These are phyloP conservation scores for Peniophora sp. DNA, from an alignment of 1,284 basidiomycete genomes.

Conservation along the genomic window DNA sequence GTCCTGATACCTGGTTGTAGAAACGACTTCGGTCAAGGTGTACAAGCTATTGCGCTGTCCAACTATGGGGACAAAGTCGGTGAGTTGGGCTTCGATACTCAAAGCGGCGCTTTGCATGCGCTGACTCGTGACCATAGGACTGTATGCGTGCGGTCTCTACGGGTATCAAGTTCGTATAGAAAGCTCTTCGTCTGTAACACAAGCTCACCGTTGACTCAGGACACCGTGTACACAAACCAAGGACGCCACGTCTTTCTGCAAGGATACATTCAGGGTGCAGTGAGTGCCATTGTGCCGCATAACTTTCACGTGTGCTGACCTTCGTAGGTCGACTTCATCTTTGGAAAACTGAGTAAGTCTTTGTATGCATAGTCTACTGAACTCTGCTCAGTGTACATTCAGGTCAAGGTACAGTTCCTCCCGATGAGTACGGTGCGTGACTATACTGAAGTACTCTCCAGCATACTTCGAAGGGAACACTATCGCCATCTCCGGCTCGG, in stretches of 20 bases:
- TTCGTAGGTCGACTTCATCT: slow-evolving; percentile 36
- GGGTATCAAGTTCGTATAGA: slow-evolving; percentile 35
- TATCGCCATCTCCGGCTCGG: slow-evolving; percentile 29
- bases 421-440: too few species aligned
- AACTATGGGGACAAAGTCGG: slow-evolving; percentile 43
- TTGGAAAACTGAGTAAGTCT: slow-evolving; percentile 26
- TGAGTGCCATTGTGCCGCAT: too few species aligned
- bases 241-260: slow-evolving; percentile 27
- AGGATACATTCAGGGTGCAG: slow-evolving; percentile 35
- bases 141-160: slow-evolving; percentile 44
- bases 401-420: slow-evolving; percentile 11
- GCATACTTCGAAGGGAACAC: slow-evolving; percentile 42
- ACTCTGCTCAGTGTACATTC: slow-evolving; percentile 1
- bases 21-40: slow-evolving; percentile 41
- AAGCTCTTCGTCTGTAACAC: neutral
- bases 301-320: too few species aligned
- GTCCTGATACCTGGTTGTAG: too few species aligned
- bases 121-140: neutral
- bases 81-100: neutral
- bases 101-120: too few species aligned
- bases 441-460: neutral
- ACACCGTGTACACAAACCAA: slow-evolving; percentile 31
- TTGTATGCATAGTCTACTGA: neutral
- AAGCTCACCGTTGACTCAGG: slow-evolving; percentile 11
- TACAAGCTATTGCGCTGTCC: slow-evolving; percentile 47